Base-by-base conservation (phyloP, 805 yeast species). In the Candida succiphila region DNA sequence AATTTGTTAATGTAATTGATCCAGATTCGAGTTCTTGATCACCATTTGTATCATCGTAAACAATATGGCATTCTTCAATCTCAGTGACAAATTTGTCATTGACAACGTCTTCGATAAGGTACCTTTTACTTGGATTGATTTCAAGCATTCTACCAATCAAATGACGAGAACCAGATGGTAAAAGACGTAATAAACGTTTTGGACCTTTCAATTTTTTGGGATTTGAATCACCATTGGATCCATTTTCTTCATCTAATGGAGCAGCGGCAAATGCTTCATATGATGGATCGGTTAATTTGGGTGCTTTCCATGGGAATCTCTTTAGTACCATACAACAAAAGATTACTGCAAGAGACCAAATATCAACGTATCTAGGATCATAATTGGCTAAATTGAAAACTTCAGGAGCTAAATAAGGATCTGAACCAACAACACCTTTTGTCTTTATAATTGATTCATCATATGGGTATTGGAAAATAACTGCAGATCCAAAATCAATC, bases 331-430 rank as follows among this genome's bases (percentile, higher is more conserved):
- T 83, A 59, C 97, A 88, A 54, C 95, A 86, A 52, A 71, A 89
- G 34, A 92, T 85, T 20, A 89, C 84, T 0, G 95, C 97, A 34
- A 85, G 63, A 1, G 95, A 84, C 98, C 98, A 89, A 17, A 88
- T 73, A 53, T 89, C 98, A 2, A 78, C 85, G 5, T 80, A 77
- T 33, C 92, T 72, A 15, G 96, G 92, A 54, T 89, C 96, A 54
- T 89, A 89, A 29, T 53, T 45, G 6, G 56, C 40, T 37, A 46
- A 36, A 16, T 60, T 51, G 36, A 89, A 67, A 28, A 89, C 88
- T 54, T 89, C 98, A 0, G 97, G 97, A 0, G 96, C 92, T 40
- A 89, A 61, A 51, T 89, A 89, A 2, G 98, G 97, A 56, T 89
- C 98, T 2, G 94, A 82, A 13, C 98, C 98, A 10, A 89, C 94